phyloP scores from a whole-genome alignment of 129 eudicot genomes.

The Rutidosis leptorrhynchoides region DNA sequence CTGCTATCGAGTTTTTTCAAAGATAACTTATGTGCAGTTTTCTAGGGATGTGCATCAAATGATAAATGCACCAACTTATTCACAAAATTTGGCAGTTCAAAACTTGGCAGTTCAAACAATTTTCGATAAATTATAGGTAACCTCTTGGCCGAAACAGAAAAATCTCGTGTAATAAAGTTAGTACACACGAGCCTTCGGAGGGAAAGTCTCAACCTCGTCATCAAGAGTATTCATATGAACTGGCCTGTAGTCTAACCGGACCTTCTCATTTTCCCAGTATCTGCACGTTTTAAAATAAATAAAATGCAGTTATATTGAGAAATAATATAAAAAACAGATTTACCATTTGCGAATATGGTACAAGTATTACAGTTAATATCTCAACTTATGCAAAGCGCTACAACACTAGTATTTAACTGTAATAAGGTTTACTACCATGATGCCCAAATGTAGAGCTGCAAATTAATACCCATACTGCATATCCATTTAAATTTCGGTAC shows the following conservation, averaged over 20 bases:
- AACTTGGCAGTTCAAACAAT: slow-evolving; percentile 26
- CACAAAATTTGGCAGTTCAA: slow-evolving; percentile 38
- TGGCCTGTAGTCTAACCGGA: slow-evolving; percentile 79
- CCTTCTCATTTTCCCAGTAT: slow-evolving; percentile 94
- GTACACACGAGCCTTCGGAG: slow-evolving; percentile 94
- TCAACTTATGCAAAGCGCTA: background rate
- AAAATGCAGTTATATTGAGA: slow-evolving; percentile 12
- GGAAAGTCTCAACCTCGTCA: slow-evolving; percentile 85
- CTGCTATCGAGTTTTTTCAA: slow-evolving; percentile 25
- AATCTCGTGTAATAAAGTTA: too few species aligned
- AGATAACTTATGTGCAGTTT: slow-evolving; percentile 25
- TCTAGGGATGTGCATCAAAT: slow-evolving; percentile 33
- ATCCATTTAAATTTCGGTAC: background rate
- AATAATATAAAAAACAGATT: background rate
- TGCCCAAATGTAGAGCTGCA: background rate
- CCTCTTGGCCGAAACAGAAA: too few species aligned
- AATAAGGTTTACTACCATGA: background rate
- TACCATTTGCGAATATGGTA: background rate
- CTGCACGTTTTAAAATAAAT: slow-evolving; percentile 40
- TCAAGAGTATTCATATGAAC: slow-evolving; percentile 98
- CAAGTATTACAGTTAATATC: background rate
- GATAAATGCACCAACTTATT: slow-evolving; percentile 43
- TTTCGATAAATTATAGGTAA: slow-evolving; percentile 17
- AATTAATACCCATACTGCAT: too few species aligned
- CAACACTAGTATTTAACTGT: background rate